Evolutionary conservation across 2,329 filamentous ascomycete genomes (phyloP), one percentile per base, ranked within the genome.

Genomic region (Sporothrix inflata): DNA sequence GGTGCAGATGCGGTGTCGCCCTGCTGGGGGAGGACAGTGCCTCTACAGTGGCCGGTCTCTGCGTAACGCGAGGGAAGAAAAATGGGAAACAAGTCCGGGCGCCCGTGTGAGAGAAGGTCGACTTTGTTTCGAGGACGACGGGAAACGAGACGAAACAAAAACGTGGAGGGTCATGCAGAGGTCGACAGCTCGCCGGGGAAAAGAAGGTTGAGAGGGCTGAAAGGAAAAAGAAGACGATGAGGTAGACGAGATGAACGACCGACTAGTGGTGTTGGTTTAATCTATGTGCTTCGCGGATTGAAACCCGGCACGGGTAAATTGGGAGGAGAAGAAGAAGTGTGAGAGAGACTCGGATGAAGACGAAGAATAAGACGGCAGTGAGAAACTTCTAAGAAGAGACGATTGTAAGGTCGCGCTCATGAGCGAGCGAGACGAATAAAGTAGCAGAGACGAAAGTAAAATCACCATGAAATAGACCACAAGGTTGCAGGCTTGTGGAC

Each of bases 221-320:
- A 34, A 34, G 27, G 30, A 14, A n/a, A 61, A 38, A 40, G 11
- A 30, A n/a, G n/a, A n/a, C n/a, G 16, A 19, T 4, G 12, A 38
- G 34, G 8, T 1, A 61, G 27, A 27, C 24, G 5, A 8, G 34
- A 19, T 7, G 38, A 42, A 27, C 19, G n/a, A 14, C 4, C 0
- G n/a, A 34, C 6, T 34, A 6, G 24, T 55, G 60, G 60, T 73
- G 53, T 21, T 6, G 51, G 14, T 47, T n/a, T 42, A 61, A 61
- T 70, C n/a, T 45, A 70, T 63, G 38, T 63, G 69, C 19, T 51
- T 70, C 69, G 42, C 21, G 5, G 60, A 55, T 30, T 49, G 57
- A 70, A 70, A 60, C 69, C 55, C 57, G 45, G 57, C 27, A 51
- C 69, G 69, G 69, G 24, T 71, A 71, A 71, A 65, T 51, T 1